phyloP scores from a whole-genome alignment of 192 early-diverging fungal genomes.

The Funneliformis geosporum region DNA sequence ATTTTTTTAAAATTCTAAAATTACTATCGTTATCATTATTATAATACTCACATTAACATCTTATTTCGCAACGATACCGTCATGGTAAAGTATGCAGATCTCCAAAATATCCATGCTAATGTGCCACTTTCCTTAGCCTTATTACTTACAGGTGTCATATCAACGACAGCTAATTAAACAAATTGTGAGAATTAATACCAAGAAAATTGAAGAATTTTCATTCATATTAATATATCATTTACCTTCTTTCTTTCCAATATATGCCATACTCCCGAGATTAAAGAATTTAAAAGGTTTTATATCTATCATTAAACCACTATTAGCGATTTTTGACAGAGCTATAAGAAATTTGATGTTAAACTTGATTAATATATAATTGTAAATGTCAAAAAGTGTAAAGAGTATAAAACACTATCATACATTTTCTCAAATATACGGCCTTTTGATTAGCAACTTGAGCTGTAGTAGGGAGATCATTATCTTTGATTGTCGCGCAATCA shows the following conservation, averaged over 20 bases:
- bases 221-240: background rate
- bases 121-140: conserved; percentile 51
- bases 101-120: conserved; percentile 69
- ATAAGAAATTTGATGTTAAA: conserved; percentile 5
- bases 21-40: background rate
- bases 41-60: conserved; percentile 54
- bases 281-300: conserved; percentile 57
- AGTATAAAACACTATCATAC: conserved; percentile 28
- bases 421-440: conserved; percentile 63
- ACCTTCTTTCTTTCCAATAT: conserved; percentile 54
- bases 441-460: conserved; percentile 88
- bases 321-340: conserved; percentile 33
- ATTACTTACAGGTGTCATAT: conserved; percentile 54
- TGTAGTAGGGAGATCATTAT: conserved; percentile 73
- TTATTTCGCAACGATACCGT: conserved; percentile 68
- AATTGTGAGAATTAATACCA: background rate
- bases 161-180: conserved; percentile 55
- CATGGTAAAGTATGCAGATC: conserved; percentile 73
- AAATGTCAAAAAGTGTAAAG: background rate
- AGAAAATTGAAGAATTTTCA: background rate
- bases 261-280: conserved; percentile 67
- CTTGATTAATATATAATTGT: background rate
- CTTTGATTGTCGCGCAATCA: conserved; percentile 86
- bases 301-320: conserved; percentile 30
- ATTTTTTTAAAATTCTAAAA: background rate